Base-by-base conservation (phyloP, 2,329 filamentous ascomycete genomes). In the Apiospora koreana region DNA sequence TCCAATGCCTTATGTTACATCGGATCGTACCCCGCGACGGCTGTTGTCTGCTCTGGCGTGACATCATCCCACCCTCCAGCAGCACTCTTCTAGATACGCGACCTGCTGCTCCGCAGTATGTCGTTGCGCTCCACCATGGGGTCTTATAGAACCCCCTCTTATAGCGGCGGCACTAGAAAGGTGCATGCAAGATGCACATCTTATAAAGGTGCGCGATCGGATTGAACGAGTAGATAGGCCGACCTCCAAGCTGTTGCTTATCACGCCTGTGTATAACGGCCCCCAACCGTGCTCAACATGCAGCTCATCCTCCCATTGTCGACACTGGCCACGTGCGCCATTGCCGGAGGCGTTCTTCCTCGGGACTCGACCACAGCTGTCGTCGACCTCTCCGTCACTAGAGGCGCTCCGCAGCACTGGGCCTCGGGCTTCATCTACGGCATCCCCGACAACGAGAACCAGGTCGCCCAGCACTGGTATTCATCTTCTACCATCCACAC, bases 401-500 rank as follows among this genome's bases (percentile, higher is more conserved):
- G 68, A 16, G 75, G 75, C 0, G 12, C 67, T 28, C 73, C 75
- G 2, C 45, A 73, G 41, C 74, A 75, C 41, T 73, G 75, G 25
- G 75, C 74, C 16, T 74, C 75, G 28, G 75, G 75, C 2, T 72
- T 75, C 12, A 68, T 76, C 14, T 76, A 76, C 25, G 75, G 75
- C 35, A 72, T 76, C 35, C 75, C 75, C 1, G 75, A 75, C 67
- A 65, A 62, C 5, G 50, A 69, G 9, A 68, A 70, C 23, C 74
- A 76, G 65, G 72, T 76, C 23, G 74, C 74, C 3, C 69, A 72
- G 41, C 38, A 70, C 18, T 73, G 73, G 65, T 76, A 72, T 43
- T 14, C 10, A 21, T 2, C 64, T 31, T 9, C 6, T 25, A n/a
- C 16, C 21, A n/a, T 10, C 3, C 28, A 10, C 18, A 10, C 38